Percentiles rank a stretch among this genome's conserved stretches.
These are phyloP conservation scores for Aethionema arabicum DNA, from an alignment of 345 rosid species.

Conservation along the genomic window DNA sequence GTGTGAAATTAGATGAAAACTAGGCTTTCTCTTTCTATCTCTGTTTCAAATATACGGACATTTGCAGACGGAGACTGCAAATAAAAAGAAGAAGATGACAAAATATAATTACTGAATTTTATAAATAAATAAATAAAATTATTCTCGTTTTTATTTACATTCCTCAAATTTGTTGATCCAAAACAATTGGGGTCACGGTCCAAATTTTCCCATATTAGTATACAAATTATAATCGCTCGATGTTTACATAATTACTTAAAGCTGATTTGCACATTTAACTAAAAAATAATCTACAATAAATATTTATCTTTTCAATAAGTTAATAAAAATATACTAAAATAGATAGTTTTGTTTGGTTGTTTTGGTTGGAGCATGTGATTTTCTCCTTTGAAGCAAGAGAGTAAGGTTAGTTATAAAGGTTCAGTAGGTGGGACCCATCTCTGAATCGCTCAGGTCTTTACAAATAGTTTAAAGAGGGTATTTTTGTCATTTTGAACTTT, in stretches of 20 bases:
- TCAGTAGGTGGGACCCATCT: constrained; percentile 22
- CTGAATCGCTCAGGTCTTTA: constrained; percentile 23
- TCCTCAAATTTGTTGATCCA: too few species aligned
- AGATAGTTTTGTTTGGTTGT: not conserved
- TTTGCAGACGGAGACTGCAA: constrained; percentile 23
- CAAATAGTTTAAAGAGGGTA: constrained; percentile 22
- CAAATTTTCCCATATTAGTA: too few species aligned
- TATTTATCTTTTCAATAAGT: not conserved
- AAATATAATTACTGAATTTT: not conserved
- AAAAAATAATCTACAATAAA: too few species aligned
- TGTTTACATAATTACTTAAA: too few species aligned
- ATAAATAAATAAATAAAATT: too few species aligned
- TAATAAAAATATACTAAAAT: not conserved
- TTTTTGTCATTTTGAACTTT: constrained; percentile 5
- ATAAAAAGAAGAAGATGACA: not conserved
- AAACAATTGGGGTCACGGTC: too few species aligned
- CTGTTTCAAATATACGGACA: constrained; percentile 38
- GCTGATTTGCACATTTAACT: not conserved
- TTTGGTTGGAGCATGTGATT: constrained; percentile 35
- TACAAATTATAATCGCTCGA: too few species aligned
- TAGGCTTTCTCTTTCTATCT: constrained; percentile 12
- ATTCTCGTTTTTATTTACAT: too few species aligned
- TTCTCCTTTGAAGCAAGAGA: constrained; percentile 31
- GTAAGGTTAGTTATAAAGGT: constrained; percentile 25
- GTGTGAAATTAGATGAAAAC: not conserved